These are phyloP conservation scores for Schizophyllum commune DNA, from an alignment of 1,284 basidiomycete genomes.

Conservation along the genomic window DNA sequence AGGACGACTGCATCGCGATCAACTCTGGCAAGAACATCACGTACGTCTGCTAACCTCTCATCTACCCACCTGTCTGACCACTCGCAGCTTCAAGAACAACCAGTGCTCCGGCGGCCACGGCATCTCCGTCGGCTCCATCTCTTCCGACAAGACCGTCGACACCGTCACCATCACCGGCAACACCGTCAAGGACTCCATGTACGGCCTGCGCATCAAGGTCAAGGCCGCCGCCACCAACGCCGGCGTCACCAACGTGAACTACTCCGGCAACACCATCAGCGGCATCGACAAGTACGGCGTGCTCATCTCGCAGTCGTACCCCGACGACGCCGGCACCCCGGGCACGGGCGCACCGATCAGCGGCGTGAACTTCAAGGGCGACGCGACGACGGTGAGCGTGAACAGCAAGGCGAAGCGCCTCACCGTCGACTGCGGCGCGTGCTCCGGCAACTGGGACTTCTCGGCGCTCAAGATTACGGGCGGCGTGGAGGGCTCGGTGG, in stretches of 20 bases:
- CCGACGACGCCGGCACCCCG: slow-evolving; percentile 33
- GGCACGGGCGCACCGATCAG: slow-evolving; percentile 37
- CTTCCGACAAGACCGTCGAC: slow-evolving; percentile 36
- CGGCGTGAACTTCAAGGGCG: slow-evolving; percentile 31
- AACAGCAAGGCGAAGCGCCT: slow-evolving; percentile 25
- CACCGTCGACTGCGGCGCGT: slow-evolving; percentile 37
- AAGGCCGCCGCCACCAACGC: slow-evolving; percentile 3
- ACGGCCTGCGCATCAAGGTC: slow-evolving; percentile 9
- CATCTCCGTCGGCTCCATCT: slow-evolving; percentile 52
- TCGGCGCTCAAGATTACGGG: slow-evolving; percentile 36
- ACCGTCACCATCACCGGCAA: slow-evolving; percentile 41
- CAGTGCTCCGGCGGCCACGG: slow-evolving; percentile 53
- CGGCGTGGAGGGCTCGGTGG: slow-evolving; percentile 20
- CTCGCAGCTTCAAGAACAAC: slow-evolving; percentile 34
- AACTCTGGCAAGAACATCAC: slow-evolving; percentile 48
- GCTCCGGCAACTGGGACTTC: slow-evolving; percentile 48
- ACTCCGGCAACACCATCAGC: slow-evolving; percentile 7
- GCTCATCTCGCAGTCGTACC: slow-evolving; percentile 43
- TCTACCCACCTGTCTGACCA: not conserved
- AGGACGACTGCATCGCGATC: slow-evolving; percentile 62
- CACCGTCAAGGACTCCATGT: slow-evolving; percentile 34
- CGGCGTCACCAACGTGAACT: slow-evolving; percentile 12
- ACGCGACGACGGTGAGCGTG: slow-evolving; percentile 29
- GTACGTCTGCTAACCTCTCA: not conserved
- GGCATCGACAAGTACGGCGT: slow-evolving; percentile 19